phyloP scores from a whole-genome alignment of 1,284 basidiomycete genomes.

The Meripilus lineatus region DNA sequence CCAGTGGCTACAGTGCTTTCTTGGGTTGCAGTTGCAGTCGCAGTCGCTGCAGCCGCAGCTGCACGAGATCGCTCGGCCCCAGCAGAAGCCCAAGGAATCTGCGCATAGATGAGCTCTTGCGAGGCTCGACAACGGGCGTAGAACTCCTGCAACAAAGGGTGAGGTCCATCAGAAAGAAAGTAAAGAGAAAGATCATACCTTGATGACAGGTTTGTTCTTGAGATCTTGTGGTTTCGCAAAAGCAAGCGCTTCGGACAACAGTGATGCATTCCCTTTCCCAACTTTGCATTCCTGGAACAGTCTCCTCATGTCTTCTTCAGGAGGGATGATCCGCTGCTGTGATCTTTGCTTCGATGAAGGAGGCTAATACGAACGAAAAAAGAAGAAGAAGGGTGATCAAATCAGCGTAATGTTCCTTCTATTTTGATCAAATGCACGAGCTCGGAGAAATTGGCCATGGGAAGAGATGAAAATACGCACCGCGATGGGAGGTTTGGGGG shows the following conservation, averaged over 20 bases:
- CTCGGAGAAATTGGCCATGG: background rate
- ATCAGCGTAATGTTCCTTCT: no score
- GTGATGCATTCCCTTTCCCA: conserved; percentile 62
- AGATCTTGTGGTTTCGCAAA: conserved; percentile 65
- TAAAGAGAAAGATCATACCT: conserved; percentile 35
- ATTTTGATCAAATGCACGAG: no score
- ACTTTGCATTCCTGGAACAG: conserved; percentile 77
- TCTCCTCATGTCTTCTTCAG: conserved; percentile 71
- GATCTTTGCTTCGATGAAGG: conserved; percentile 28
- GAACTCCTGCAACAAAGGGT: conserved; percentile 54
- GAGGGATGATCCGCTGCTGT: conserved; percentile 57
- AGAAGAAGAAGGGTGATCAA: no score
- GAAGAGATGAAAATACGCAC: conserved; percentile 1
- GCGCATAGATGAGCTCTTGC: conserved; percentile 68
- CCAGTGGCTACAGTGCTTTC: conserved; percentile 11
- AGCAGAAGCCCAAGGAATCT: conserved; percentile 77
- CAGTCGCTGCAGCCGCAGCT: conserved; percentile 13
- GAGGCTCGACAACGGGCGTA: conserved; percentile 64
- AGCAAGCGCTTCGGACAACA: conserved; percentile 62
- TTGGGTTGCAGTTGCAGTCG: no score
- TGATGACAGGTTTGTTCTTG: conserved; percentile 53
- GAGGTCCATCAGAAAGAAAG: conserved; percentile 1
- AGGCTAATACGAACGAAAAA: background rate
- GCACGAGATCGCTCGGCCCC: conserved; percentile 56
- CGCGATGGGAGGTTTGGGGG: background rate